phyloP scores from a whole-genome alignment of 352 stramenopile species.

The Thraustochytrium striatum region DNA sequence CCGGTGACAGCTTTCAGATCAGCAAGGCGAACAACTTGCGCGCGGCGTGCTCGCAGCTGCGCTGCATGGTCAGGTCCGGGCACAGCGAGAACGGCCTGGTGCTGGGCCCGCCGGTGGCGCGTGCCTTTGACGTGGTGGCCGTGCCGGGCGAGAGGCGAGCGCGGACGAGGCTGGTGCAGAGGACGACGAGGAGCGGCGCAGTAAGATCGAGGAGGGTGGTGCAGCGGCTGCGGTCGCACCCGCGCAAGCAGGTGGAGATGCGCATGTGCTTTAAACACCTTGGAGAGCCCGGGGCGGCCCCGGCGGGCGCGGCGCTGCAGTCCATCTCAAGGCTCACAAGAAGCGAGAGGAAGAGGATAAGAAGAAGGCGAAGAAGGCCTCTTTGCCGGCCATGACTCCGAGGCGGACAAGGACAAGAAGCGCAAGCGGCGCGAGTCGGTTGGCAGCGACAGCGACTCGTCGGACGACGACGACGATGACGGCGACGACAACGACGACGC shows the following conservation, averaged over 20 bases:
- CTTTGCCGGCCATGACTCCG: no score
- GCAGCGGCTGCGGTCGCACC: background rate
- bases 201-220: constrained; percentile 27
- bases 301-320: background rate
- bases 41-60: constrained; percentile 1
- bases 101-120: background rate
- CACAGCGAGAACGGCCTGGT: constrained; percentile 4
- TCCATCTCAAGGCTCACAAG: no score
- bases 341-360: no score
- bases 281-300: background rate
- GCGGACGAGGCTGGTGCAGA: background rate
- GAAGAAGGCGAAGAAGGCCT: no score
- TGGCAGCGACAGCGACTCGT: background rate
- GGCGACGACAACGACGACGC: background rate
- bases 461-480: background rate
- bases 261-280: background rate
- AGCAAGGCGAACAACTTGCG: background rate
- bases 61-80: background rate
- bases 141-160: background rate
- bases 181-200: background rate
- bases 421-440: background rate
- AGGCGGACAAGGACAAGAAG: no score
- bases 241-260: constrained; percentile 15
- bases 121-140: background rate
- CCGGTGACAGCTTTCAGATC: background rate